phyloP scores from a whole-genome alignment of 495 filamentous ascomycete genomes.

The Podospora fimiseda region DNA sequence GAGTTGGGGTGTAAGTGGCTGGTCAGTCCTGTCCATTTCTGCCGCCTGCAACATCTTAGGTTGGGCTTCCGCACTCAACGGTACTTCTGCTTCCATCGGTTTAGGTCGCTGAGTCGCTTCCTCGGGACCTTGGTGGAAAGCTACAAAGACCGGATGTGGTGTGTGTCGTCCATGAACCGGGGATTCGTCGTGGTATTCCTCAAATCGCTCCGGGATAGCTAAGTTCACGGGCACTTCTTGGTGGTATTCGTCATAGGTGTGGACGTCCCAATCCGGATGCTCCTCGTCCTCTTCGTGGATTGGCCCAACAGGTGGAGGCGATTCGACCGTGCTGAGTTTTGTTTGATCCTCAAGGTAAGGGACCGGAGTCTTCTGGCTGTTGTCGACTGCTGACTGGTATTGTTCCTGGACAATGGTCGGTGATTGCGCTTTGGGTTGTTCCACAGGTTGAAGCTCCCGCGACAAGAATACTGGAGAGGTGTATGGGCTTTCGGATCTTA shows the following conservation, averaged over 20 bases:
- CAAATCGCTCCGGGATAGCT: not conserved
- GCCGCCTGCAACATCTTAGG: not conserved
- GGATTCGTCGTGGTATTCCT: not conserved
- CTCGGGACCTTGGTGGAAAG: not conserved
- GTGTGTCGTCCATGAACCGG: not conserved
- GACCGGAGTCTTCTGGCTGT: too few species aligned
- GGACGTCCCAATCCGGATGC: too few species aligned
- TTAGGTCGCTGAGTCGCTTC: not conserved
- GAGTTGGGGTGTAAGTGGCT: not conserved
- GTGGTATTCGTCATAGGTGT: too few species aligned
- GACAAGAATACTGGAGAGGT: too few species aligned
- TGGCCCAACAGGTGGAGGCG: too few species aligned
- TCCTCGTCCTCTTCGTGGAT: too few species aligned
- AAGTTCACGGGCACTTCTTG: not conserved
- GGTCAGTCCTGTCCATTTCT: not conserved
- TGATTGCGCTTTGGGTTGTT: too few species aligned
- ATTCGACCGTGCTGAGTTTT: too few species aligned
- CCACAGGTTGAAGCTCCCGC: too few species aligned
- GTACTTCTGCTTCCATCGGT: not conserved
- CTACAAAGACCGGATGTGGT: not conserved
- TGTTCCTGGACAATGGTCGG: not conserved
- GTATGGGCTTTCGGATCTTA: not conserved
- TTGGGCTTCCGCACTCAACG: not conserved
- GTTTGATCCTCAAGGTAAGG: too few species aligned
- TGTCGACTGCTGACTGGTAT: not conserved